Conservation (phyloP, 2,329 filamentous ascomycete genomes). For the Trichoderma oligosporum region DNA sequence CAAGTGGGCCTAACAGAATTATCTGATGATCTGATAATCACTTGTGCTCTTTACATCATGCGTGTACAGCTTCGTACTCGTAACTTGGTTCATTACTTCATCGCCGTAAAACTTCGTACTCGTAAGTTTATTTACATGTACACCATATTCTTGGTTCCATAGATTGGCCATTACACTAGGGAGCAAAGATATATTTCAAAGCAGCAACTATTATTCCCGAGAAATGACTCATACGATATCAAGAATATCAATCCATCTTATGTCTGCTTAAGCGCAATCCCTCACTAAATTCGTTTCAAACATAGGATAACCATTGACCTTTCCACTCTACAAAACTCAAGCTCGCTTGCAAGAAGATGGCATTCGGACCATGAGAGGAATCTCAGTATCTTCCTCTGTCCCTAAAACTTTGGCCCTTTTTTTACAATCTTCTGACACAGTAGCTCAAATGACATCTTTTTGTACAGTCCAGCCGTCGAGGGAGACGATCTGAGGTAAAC, state of each 20-base stretch:
- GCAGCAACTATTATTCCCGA: neutral
- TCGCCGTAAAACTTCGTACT: neutral
- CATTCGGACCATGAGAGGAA: conserved; percentile 43
- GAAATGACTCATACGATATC: neutral
- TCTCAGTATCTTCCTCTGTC: conserved; percentile 35
- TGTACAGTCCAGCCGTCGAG: conserved; percentile 41
- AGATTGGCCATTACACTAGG: neutral
- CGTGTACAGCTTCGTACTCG: neutral
- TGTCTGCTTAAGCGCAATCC: neutral
- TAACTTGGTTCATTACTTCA: neutral
- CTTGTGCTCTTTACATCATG: neutral
- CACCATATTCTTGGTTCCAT: neutral
- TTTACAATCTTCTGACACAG: conserved; percentile 36
- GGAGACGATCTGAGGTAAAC: conserved; percentile 47
- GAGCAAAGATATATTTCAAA: neutral
- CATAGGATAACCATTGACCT: conserved; percentile 23
- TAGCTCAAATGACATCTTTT: conserved; percentile 43
- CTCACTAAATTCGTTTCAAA: conserved; percentile 16
- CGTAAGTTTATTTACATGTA: neutral
- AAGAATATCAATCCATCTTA: too few relatives aligned
- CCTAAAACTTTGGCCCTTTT: conserved; percentile 31
- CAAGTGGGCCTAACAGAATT: conserved; percentile 18
- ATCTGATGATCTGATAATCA: conserved; percentile 38
- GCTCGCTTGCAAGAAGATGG: conserved; percentile 32
- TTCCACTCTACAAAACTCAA: conserved; percentile 37